Evolutionary conservation across 2,329 filamentous ascomycete genomes (phyloP).

Genomic region (Neonectria neomacrospora): DNA sequence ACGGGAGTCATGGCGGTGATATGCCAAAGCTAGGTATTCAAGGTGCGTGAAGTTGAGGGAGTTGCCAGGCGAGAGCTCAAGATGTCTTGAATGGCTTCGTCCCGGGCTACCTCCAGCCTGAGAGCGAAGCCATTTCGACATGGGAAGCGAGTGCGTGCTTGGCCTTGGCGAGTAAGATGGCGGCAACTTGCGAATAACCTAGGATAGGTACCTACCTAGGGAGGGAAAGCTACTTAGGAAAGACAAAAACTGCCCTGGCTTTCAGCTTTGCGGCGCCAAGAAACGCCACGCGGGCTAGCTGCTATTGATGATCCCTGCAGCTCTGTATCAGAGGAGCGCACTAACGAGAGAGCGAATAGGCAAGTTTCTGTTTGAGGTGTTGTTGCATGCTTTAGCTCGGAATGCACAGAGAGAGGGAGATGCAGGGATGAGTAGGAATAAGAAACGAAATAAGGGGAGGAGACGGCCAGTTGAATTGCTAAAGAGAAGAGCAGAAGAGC

Average conservation of each 20-base stretch:
- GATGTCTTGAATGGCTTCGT: neutral
- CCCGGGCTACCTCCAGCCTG: neutral
- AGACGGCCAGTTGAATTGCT: neutral
- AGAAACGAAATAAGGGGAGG: neutral
- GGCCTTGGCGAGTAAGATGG: too few relatives aligned
- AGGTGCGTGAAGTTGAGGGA: neutral
- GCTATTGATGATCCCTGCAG: neutral
- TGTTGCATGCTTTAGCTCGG: neutral
- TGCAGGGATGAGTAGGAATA: neutral
- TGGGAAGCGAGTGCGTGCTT: neutral
- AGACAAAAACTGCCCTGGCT: neutral
- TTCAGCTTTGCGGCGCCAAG: conserved; percentile 14
- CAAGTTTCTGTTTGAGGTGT: conserved; percentile 3
- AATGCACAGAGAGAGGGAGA: neutral
- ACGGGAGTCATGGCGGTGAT: neutral
- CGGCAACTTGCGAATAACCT: too few relatives aligned
- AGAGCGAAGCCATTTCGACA: neutral
- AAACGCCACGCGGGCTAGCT: conserved; percentile 1
- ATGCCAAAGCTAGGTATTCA: neutral
- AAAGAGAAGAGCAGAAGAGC: neutral
- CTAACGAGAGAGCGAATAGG: neutral
- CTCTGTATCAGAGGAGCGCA: neutral
- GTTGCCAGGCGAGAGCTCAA: neutral
- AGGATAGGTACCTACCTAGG: too few relatives aligned
- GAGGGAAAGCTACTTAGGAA: neutral